Base-by-base conservation (phyloP, 495 filamentous ascomycete species). In the Lasiosphaeria ovina region DNA sequence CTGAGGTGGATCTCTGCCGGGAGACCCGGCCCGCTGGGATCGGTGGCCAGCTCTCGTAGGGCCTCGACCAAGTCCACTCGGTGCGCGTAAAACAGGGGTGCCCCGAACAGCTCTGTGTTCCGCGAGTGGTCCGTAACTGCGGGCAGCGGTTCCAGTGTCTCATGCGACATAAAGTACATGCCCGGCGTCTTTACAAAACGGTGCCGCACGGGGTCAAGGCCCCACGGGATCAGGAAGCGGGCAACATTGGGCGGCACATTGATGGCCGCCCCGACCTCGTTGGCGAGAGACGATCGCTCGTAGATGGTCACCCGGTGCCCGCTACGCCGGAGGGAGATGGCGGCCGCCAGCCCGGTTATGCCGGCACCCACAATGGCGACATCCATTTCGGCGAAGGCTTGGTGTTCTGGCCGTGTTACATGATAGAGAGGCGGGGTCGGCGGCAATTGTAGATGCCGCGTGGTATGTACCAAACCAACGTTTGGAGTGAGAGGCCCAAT, bases 211-310 rank as follows among this genome's bases (percentile, higher is more conserved):
- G 66, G 66, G 35, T 70, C 66, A 11, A 72, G 72, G 3, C 80
- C 81, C 11, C 79, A 72, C 12, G 62, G 69, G 4, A 61, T 60
- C 36, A 83, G 62, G 11, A 80, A 74, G 6, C 74, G 73, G 12
- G 73, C 74, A 9, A 76, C 76, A 60, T 84, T 85, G 3, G 82
- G 79, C 0, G 75, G 74, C 3, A 84, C 53, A 59, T 77, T 73
- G 54, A 83, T 79, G 0, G 81, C 81, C 40, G 81, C 81, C 0
- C 83, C 83, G 35, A 83, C 69, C 66, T 85, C 83, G 51, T 79
- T 79, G 17, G 74, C 76, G 45, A 81, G 79, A 14, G 74, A 73
- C 3, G 80, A 82, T 6, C 77, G 73, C 66, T 86, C 83, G 57
- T 81, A 82, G 6, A 86, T 64, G 60, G 79, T 66, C 0, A 86